Base-by-base conservation (phyloP, 441 rosid species). In the Pelargonium australe region DNA sequence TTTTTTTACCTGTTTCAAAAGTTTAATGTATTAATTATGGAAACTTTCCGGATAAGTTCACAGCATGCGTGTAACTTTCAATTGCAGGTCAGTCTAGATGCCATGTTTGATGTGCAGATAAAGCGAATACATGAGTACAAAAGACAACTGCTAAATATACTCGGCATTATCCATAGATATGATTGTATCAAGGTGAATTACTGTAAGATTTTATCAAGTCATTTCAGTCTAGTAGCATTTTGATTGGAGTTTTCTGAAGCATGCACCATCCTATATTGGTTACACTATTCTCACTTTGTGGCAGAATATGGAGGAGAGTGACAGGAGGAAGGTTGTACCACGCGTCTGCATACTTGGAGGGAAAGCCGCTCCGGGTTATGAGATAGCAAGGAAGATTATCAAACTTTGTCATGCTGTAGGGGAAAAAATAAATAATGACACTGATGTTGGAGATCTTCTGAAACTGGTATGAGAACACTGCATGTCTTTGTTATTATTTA, bases 51-150 rank as follows among this genome's bases (percentile, higher is more conserved):
- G 67, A 61, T 51, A 34, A 60, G 70, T 67, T 67, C 43, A 76
- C 44, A 53, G 60, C 45, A 43, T 25, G 20, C 9, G 40, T 68
- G 7, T 9, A 4, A 9, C 37, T 64, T 61, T 68, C 65, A 68
- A 25, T 55, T 72, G 73, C 84, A 82, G 84, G 85, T 83, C 78
- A 77, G 80, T 67, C 49, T 73, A 41, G 75, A 74, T 74, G 87
- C 89, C 61, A 75, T 85, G 87, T 85, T 85, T 74, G 89, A 85
- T 58, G 83, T 85, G 78, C 87, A 85, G 72, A 73, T 82, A 63
- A 85, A 85, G 73, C 78, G 87, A 57, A 80, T 85, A 64, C 89
- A 85, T 43, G 89, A 83, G 75, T 85, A 85, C 78, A 85, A 85
- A 68, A 73, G 89, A 64, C 89, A 83, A 72, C 71, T 81, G 66